phyloP scores from a whole-genome alignment of 495 filamentous ascomycete species.

The Aspergillus nidulans region DNA sequence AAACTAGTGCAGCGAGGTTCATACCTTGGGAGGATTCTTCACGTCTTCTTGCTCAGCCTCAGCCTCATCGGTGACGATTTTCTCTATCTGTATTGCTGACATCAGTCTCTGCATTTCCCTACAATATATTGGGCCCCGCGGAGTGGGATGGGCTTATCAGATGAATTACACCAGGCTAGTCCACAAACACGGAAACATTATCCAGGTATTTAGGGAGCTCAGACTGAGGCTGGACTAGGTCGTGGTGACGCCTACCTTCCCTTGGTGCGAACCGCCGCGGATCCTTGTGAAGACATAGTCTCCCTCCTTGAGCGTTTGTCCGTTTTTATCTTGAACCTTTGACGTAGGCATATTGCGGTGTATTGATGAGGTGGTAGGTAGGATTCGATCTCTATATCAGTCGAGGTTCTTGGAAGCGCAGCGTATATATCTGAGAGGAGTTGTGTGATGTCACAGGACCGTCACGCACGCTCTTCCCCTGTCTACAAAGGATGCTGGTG shows the following conservation, averaged over 20 bases:
- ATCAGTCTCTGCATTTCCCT: background rate
- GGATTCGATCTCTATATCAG: background rate
- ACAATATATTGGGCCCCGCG: too few relatives aligned
- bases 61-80: background rate
- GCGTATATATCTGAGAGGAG: too few relatives aligned
- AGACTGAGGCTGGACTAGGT: background rate
- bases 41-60: background rate
- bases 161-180: too few relatives aligned
- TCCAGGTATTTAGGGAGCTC: too few relatives aligned
- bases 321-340: background rate
- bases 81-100: background rate
- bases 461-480: too few relatives aligned
- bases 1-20: background rate
- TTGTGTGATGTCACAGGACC: too few relatives aligned
- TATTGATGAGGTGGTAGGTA: background rate
- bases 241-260: background rate
- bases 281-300: constrained; percentile 1
- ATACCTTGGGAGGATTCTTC: constrained; percentile 4
- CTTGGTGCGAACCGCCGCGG: background rate
- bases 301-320: background rate
- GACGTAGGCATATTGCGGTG: background rate
- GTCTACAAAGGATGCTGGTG: too few relatives aligned
- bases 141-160: too few relatives aligned
- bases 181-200: too few relatives aligned
- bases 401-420: background rate